These are phyloP conservation scores for Monosporascus sp. DNA, from an alignment of 2,329 filamentous ascomycete species.

Conservation along the genomic window DNA sequence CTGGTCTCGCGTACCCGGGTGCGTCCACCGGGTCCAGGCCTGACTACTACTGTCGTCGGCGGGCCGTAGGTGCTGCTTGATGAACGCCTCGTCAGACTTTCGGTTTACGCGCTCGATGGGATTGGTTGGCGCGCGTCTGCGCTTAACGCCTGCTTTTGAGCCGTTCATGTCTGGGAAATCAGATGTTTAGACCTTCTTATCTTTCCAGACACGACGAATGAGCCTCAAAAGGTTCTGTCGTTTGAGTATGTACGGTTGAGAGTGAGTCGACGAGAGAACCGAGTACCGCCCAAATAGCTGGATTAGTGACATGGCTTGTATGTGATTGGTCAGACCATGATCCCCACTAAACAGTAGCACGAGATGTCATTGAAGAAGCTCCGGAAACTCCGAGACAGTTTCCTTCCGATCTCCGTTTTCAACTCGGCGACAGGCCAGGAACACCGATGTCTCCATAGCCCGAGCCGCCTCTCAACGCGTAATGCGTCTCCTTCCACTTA, in stretches of 20 bases:
- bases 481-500: conserved; percentile 17
- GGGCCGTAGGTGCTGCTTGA: conserved; percentile 40
- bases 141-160: conserved; percentile 17
- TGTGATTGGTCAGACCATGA: background rate
- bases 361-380: background rate
- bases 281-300: too few relatives aligned
- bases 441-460: background rate
- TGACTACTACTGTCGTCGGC: conserved; percentile 29
- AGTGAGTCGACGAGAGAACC: too few relatives aligned
- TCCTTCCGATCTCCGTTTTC: too few relatives aligned
- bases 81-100: conserved; percentile 42
- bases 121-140: conserved; percentile 22
- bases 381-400: too few relatives aligned
- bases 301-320: too few relatives aligned
- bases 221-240: too few relatives aligned
- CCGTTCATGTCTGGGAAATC: conserved; percentile 8
- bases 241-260: too few relatives aligned
- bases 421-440: background rate
- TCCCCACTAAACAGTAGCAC: background rate
- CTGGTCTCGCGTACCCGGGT: conserved; percentile 36
- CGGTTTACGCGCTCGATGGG: conserved; percentile 44
- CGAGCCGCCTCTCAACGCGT: background rate
- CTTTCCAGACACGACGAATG: too few relatives aligned
- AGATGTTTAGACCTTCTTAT: too few relatives aligned
- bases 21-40: conserved; percentile 39